Conservation (phyloP, 2,329 filamentous ascomycete genomes). For the Alternaria postmessia region DNA sequence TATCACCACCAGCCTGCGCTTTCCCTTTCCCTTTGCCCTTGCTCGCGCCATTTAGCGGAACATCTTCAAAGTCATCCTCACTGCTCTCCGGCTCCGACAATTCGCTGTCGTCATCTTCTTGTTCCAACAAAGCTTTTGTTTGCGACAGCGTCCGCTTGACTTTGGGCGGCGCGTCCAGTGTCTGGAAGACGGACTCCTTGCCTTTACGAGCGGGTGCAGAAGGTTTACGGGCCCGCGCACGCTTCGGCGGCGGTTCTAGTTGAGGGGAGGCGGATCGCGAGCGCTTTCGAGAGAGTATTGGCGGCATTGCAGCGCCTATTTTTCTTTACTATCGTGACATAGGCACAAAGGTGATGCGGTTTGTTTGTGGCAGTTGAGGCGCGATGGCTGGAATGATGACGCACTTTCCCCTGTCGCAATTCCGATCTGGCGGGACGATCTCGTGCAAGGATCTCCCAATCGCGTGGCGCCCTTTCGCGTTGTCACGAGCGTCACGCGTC, state of each 20-base stretch:
- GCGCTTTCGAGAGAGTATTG: conserved; percentile 72
- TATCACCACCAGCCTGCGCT: conserved; percentile 41
- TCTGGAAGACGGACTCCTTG: conserved; percentile 56
- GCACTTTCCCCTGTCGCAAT: conserved; percentile 26
- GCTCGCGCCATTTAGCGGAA: conserved; percentile 38
- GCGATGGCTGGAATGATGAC: conserved; percentile 33
- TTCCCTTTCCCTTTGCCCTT: conserved; percentile 57
- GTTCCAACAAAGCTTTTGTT: conserved; percentile 50
- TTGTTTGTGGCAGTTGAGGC: background rate
- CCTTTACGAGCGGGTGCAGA: conserved; percentile 29
- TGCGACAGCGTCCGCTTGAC: conserved; percentile 41
- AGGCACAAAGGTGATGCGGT: background rate
- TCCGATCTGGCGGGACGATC: conserved; percentile 31
- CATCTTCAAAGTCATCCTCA: conserved; percentile 60
- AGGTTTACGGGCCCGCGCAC: conserved; percentile 26
- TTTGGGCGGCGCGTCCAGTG: conserved; percentile 52
- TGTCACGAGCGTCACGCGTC: conserved; percentile 21
- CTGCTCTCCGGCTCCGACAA: conserved; percentile 54
- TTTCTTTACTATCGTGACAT: conserved; percentile 6
- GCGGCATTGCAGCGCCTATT: conserved; percentile 64
- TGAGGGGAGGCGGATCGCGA: conserved; percentile 59
- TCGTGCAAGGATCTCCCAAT: conserved; percentile 20
- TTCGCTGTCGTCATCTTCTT: conserved; percentile 52
- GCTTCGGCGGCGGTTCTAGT: conserved; percentile 43
- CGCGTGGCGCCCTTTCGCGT: conserved; percentile 26